Conservation (phyloP, 73 alveolate species). For the Tetrahymena thermophila region DNA sequence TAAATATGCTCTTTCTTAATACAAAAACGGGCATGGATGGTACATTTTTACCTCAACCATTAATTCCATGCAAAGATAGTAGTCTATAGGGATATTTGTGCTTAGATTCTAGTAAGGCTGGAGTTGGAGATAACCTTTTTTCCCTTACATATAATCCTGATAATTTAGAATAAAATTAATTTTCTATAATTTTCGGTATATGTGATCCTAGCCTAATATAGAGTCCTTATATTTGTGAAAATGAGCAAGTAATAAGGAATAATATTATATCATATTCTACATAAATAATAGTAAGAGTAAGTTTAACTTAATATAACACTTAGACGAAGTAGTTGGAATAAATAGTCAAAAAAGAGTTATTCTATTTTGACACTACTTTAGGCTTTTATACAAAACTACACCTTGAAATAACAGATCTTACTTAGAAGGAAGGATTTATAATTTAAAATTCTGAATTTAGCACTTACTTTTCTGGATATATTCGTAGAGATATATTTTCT, state of each 20-base stretch:
- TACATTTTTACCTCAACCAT: neutral
- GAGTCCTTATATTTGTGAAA: neutral
- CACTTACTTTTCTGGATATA: neutral
- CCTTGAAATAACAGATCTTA: neutral
- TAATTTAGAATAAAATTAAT: neutral
- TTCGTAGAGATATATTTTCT: neutral
- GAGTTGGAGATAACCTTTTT: neutral
- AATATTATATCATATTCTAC: neutral
- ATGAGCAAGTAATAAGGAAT: neutral
- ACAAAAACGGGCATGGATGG: neutral
- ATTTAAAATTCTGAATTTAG: neutral
- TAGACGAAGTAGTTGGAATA: neutral
- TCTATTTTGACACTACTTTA: neutral
- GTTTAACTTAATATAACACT: neutral
- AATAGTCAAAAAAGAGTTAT: neutral
- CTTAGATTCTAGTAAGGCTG: neutral
- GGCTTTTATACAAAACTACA: neutral
- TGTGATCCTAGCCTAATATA: neutral
- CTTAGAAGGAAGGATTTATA: neutral
- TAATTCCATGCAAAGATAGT: neutral
- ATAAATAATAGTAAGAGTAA: neutral
- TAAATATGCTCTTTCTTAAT: neutral
- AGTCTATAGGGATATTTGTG: neutral
- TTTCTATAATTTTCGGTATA: neutral
- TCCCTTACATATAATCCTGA: neutral